Percentiles rank a stretch among this genome's conserved stretches.
These are phyloP conservation scores for Solanum medicagineum DNA, from an alignment of 257 asterid genomes.

Conservation along the genomic window DNA sequence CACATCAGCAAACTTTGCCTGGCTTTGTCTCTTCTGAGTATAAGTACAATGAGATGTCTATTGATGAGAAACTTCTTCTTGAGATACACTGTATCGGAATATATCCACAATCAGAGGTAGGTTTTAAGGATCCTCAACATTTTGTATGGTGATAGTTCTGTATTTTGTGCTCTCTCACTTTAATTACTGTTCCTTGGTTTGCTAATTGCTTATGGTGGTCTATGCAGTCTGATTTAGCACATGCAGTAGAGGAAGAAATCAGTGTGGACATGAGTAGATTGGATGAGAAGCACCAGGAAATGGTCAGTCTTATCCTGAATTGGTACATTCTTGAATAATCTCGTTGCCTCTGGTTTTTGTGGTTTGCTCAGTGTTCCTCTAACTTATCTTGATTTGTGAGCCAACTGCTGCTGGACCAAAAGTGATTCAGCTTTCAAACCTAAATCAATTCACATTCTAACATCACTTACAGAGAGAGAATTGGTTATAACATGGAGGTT, in stretches of 20 bases:
- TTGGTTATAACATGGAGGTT: not conserved
- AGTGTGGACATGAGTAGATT: constrained; percentile 33
- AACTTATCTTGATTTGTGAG: not conserved
- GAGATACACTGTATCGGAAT: constrained; percentile 78
- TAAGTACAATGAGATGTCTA: constrained; percentile 54
- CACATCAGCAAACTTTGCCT: constrained; percentile 29
- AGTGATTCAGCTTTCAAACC: not conserved
- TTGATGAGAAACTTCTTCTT: constrained; percentile 60
- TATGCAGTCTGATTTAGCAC: constrained; percentile 39
- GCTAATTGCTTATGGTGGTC: constrained; percentile 3
- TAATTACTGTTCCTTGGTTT: not conserved
- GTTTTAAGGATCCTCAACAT: constrained; percentile 10
- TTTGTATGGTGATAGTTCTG: constrained; percentile 2
- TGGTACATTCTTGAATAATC: not conserved
- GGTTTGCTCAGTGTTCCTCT: not conserved
- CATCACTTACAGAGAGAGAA: not conserved
- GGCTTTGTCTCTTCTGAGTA: constrained; percentile 38
- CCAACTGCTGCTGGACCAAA: not conserved
- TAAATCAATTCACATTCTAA: not conserved
- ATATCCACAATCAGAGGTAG: constrained; percentile 68
- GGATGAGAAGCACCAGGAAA: constrained; percentile 55
- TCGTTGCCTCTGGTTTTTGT: not conserved
- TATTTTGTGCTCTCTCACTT: constrained; percentile 2
- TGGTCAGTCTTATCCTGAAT: constrained; percentile 31
- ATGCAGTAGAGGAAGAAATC: constrained; percentile 52